Evolutionary conservation across 306 rosid species (phyloP).

Genomic region (Vicia faba): DNA sequence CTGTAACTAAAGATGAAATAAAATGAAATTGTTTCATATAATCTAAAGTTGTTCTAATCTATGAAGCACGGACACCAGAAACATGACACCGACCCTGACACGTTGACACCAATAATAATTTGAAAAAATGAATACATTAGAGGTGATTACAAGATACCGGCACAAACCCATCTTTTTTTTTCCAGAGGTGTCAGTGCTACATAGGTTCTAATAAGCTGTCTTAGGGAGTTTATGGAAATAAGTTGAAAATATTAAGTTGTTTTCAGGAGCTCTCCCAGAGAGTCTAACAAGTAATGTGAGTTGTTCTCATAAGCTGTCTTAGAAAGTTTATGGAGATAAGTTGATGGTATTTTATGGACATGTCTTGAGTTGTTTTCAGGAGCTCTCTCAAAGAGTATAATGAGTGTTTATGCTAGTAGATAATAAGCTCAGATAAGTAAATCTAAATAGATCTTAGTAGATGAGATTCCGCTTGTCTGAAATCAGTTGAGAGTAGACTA

Average conservation of each 20-base stretch:
- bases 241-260: neutral
- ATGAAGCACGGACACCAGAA: too few species aligned
- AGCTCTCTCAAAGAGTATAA: neutral
- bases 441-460: neutral
- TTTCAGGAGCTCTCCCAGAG: neutral
- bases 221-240: neutral
- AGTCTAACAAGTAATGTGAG: neutral
- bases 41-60: too few species aligned
- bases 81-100: too few species aligned
- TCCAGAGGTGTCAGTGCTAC: too few species aligned
- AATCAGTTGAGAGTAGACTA: neutral
- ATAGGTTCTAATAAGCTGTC: neutral
- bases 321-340: neutral
- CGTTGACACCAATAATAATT: too few species aligned
- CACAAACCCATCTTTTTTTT: too few species aligned
- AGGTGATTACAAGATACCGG: too few species aligned
- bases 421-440: neutral
- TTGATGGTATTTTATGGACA: neutral
- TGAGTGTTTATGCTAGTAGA: neutral
- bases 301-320: neutral
- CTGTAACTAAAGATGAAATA: too few species aligned
- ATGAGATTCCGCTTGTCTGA: neutral
- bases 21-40: too few species aligned
- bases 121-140: too few species aligned
- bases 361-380: neutral